Conservation (phyloP, 2,329 filamentous ascomycete genomes). For the Colletotrichum paranaense region DNA sequence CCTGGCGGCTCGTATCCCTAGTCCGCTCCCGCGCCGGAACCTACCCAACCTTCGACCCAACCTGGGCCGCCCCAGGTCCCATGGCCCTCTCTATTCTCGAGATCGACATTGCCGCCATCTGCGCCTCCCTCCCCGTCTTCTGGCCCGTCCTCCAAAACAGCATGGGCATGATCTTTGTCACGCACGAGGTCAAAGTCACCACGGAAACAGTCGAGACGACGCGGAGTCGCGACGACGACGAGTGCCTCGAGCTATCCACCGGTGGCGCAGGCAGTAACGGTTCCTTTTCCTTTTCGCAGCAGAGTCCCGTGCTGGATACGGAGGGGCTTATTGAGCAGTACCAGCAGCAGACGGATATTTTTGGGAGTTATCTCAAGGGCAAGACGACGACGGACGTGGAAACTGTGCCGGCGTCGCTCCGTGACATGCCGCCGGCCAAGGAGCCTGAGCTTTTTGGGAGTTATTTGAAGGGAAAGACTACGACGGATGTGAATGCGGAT, state of each 20-base stretch:
- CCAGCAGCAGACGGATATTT: not conserved
- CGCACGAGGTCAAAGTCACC: constrained; percentile 45
- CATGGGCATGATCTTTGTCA: constrained; percentile 48
- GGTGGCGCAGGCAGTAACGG: not conserved
- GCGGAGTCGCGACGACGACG: constrained; percentile 13
- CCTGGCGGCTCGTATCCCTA: constrained; percentile 45
- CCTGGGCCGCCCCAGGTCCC: constrained; percentile 47
- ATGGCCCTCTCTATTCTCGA: constrained; percentile 48
- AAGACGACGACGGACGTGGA: not conserved
- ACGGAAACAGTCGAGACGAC: constrained; percentile 4
- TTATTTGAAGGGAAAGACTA: constrained; percentile 23
- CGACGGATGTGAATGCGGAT: not conserved
- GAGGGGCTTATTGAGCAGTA: not conserved
- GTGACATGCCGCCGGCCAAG: not conserved
- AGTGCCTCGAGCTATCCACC: constrained; percentile 2
- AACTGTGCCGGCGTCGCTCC: not conserved
- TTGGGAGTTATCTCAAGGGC: not conserved
- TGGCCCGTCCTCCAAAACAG: constrained; percentile 40
- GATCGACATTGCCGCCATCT: constrained; percentile 40
- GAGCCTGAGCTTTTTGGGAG: constrained; percentile 7
- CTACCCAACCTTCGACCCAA: constrained; percentile 48
- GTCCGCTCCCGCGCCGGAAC: constrained; percentile 44
- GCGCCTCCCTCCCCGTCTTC: constrained; percentile 31
- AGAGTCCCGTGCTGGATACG: constrained; percentile 5
- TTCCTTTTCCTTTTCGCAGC: not conserved